These are phyloP conservation scores for Exophiala phaeomuriformis DNA, from an alignment of 2,329 filamentous ascomycete genomes.

Conservation along the genomic window DNA sequence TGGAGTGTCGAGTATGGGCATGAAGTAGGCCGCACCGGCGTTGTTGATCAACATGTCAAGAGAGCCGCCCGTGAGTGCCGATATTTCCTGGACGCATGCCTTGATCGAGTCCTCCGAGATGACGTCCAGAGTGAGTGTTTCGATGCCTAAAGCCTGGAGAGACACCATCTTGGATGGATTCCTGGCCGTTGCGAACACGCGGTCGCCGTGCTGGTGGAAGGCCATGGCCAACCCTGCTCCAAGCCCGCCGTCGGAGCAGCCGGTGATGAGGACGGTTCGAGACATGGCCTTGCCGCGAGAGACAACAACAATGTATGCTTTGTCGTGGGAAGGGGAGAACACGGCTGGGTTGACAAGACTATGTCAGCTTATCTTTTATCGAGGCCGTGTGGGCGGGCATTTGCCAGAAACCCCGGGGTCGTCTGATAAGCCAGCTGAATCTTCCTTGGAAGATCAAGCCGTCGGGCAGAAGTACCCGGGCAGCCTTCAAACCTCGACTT, in stretches of 20 bases:
- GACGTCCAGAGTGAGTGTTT: constrained; percentile 32
- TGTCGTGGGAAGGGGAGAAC: no score
- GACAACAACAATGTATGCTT: not conserved
- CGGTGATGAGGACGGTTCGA: constrained; percentile 24
- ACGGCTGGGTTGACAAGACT: no score
- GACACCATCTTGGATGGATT: constrained; percentile 31
- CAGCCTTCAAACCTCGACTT: no score
- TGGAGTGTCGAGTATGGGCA: constrained; percentile 35
- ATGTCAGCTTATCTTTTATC: no score
- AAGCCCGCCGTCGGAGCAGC: constrained; percentile 50
- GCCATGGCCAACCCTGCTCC: constrained; percentile 53
- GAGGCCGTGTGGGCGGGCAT: no score
- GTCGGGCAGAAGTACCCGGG: no score
- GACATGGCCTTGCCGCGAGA: constrained; percentile 2
- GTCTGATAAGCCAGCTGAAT: no score
- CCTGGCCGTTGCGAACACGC: constrained; percentile 49
- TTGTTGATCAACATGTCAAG: constrained; percentile 42
- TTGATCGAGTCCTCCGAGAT: constrained; percentile 29
- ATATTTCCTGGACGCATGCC: constrained; percentile 21
- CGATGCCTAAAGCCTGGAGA: constrained; percentile 25
- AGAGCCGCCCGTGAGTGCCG: constrained; percentile 16
- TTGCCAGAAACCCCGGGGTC: no score
- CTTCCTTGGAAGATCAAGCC: no score
- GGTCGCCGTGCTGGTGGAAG: constrained; percentile 47
- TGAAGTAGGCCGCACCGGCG: constrained; percentile 32